phyloP scores from a whole-genome alignment of 176 grass and related monocot species.

The Thalia dealbata region DNA sequence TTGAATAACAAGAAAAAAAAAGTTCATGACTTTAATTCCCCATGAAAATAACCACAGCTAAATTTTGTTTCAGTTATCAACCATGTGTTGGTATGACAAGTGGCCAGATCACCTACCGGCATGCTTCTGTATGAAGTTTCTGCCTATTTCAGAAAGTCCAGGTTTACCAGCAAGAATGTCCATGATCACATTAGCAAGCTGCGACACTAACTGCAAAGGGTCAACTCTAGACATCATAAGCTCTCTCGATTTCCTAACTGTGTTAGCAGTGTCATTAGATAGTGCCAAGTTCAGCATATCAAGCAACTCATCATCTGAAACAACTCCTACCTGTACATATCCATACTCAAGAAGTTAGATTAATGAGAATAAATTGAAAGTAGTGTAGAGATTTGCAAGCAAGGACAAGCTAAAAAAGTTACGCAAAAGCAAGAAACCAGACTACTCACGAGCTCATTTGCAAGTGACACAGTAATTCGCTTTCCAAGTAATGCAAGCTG shows the following conservation, averaged over 20 bases:
- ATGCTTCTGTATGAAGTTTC: slow-evolving; percentile 79
- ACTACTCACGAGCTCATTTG: slow-evolving; percentile 68
- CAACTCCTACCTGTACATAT: slow-evolving; percentile 60
- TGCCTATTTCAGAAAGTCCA: slow-evolving; percentile 68
- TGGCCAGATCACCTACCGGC: slow-evolving; percentile 41
- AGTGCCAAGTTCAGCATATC: slow-evolving; percentile 88
- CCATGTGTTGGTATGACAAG: background rate
- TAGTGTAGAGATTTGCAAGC: background rate
- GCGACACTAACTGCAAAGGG: slow-evolving; percentile 95
- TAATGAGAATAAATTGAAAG: background rate
- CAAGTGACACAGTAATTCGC: slow-evolving; percentile 86
- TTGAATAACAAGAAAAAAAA: background rate
- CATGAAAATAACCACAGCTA: background rate
- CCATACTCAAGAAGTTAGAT: background rate
- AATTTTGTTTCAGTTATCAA: background rate
- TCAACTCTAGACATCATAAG: slow-evolving; percentile 83
- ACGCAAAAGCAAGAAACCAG: background rate
- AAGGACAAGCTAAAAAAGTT: background rate
- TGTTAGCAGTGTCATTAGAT: slow-evolving; percentile 89
- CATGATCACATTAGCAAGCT: slow-evolving; percentile 99
- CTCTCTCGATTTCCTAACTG: slow-evolving; percentile 75
- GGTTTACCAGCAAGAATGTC: slow-evolving; percentile 80
- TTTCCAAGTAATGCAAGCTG: slow-evolving; percentile 94
- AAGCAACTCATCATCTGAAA: slow-evolving; percentile 91
- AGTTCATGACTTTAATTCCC: background rate